These are phyloP conservation scores for Monosporascus sp. DNA, from an alignment of 2,329 filamentous ascomycete species.

Conservation along the genomic window DNA sequence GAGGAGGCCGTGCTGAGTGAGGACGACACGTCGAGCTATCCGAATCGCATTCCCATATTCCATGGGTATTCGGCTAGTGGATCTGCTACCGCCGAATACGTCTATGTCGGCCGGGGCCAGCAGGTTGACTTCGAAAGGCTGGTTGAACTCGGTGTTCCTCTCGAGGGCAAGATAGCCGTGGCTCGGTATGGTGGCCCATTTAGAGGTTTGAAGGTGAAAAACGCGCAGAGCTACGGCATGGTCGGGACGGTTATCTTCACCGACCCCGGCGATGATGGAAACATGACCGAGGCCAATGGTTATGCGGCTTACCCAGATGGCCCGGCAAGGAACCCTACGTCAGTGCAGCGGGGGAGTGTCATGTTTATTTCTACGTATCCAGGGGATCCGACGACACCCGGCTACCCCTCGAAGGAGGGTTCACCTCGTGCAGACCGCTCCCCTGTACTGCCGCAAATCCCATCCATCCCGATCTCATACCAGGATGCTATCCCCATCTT, in stretches of 20 bases:
- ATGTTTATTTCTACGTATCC: slow-evolving; percentile 60
- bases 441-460: slow-evolving; percentile 65
- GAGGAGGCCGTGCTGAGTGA: slow-evolving; percentile 69
- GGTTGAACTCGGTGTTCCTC: slow-evolving; percentile 58
- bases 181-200: slow-evolving; percentile 73
- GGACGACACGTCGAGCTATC: slow-evolving; percentile 66
- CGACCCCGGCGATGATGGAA: slow-evolving; percentile 71
- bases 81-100: slow-evolving; percentile 68
- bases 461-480: slow-evolving; percentile 78
- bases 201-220: slow-evolving; percentile 77
- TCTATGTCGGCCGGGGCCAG: slow-evolving; percentile 74
- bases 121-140: slow-evolving; percentile 70
- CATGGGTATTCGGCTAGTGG: slow-evolving; percentile 79
- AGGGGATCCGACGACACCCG: slow-evolving; percentile 73
- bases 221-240: slow-evolving; percentile 73
- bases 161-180: slow-evolving; percentile 74
- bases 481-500: slow-evolving; percentile 69
- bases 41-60: slow-evolving; percentile 69
- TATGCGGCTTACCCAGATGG: slow-evolving; percentile 68
- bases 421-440: slow-evolving; percentile 59
- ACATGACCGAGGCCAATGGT: slow-evolving; percentile 69
- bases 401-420: slow-evolving; percentile 72
- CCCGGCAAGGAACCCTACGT: slow-evolving; percentile 69
- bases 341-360: slow-evolving; percentile 73
- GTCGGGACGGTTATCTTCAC: slow-evolving; percentile 67